Evolutionary conservation across 2,329 filamentous ascomycete species (phyloP).

Genomic region (Diaporthe batatas): DNA sequence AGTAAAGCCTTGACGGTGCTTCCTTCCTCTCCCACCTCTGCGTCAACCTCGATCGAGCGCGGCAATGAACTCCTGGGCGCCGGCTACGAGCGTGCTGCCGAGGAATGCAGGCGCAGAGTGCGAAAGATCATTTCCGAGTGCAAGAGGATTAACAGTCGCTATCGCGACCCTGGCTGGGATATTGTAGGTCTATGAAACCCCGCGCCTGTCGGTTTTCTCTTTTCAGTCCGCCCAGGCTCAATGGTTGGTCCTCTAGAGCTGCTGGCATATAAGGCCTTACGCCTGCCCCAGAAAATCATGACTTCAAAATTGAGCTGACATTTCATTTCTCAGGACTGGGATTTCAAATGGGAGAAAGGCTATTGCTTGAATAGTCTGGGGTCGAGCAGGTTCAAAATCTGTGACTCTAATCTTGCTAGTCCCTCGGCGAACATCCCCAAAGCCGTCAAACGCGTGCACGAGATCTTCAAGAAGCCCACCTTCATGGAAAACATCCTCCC

Average conservation of each 20-base stretch:
- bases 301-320: neutral
- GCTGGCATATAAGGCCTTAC: no score
- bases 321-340: constrained; percentile 65
- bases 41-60: constrained; percentile 62
- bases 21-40: constrained; percentile 72
- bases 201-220: neutral
- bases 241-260: neutral
- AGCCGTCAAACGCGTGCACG: constrained; percentile 80
- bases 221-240: neutral
- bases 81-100: constrained; percentile 73
- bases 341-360: constrained; percentile 75
- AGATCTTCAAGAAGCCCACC: constrained; percentile 80
- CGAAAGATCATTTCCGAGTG: constrained; percentile 75
- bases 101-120: constrained; percentile 74
- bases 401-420: constrained; percentile 58
- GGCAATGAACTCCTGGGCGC: constrained; percentile 72
- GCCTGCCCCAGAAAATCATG: no score
- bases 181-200: constrained; percentile 58
- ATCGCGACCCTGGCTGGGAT: constrained; percentile 75
- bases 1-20: constrained; percentile 75
- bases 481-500: constrained; percentile 77
- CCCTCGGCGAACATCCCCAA: constrained; percentile 71
- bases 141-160: constrained; percentile 81
- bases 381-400: constrained; percentile 65
- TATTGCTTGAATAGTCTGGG: constrained; percentile 68